Percentiles rank a stretch among this genome's conserved stretches.
phyloP scores from a whole-genome alignment of 345 rosid genomes.

The Populus pruinosa region DNA sequence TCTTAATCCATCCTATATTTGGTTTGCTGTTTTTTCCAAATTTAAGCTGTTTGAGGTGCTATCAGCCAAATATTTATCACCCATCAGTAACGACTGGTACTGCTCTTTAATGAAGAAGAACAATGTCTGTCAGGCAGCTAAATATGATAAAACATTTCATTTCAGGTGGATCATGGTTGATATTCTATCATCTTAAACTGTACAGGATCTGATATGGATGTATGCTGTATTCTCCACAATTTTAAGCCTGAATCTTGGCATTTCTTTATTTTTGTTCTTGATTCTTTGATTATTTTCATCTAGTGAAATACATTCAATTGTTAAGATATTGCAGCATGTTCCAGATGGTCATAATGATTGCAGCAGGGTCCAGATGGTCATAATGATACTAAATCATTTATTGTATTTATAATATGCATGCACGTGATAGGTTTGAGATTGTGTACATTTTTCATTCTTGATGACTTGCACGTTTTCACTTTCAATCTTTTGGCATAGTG shows the following conservation, averaged over 20 bases:
- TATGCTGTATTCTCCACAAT: too few relatives aligned
- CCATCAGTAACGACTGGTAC: not conserved
- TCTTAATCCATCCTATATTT: not conserved
- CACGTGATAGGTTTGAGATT: not conserved
- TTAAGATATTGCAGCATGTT: not conserved
- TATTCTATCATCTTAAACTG: not conserved
- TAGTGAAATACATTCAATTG: not conserved
- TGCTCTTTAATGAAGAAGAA: not conserved
- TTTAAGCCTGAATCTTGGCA: not conserved
- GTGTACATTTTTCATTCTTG: not conserved
- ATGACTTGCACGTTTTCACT: not conserved
- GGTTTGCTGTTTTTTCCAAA: not conserved
- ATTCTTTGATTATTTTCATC: not conserved
- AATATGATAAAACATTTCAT: not conserved
- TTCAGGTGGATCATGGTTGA: not conserved
- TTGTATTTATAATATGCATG: not conserved
- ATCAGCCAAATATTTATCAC: not conserved
- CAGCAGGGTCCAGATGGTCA: not conserved
- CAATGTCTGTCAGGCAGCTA: not conserved
- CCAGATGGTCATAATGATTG: not conserved
- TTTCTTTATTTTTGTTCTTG: not conserved
- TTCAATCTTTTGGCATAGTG: not conserved
- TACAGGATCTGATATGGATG: not conserved
- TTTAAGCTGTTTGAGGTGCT: not conserved
- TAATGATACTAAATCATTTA: not conserved